Conservation (phyloP, 208 protist species). For the Vickermania spadyakhi region DNA sequence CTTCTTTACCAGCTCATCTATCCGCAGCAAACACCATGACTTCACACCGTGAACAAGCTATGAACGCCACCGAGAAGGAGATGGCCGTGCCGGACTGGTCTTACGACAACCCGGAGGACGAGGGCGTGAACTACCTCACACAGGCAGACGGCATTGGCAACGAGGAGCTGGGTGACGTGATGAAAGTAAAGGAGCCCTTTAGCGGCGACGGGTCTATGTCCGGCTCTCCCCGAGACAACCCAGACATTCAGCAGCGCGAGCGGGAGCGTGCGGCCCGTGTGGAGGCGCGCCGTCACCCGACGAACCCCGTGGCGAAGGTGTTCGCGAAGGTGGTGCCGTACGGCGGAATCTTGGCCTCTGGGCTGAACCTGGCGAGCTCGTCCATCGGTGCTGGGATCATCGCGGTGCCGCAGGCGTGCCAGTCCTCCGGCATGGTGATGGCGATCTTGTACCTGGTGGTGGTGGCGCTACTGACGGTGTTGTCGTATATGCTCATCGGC, state of each 20-base stretch:
- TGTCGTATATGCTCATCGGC: conserved; percentile 38
- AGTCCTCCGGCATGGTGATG: conserved; percentile 41
- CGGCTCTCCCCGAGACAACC: background rate
- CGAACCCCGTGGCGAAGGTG: conserved; percentile 11
- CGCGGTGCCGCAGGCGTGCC: conserved; percentile 42
- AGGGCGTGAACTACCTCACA: background rate
- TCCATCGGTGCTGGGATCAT: conserved; percentile 66
- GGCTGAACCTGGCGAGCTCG: conserved; percentile 52
- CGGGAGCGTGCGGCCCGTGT: conserved; percentile 26
- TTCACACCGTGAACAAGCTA: background rate
- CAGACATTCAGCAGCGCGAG: conserved; percentile 20
- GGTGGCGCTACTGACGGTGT: conserved; percentile 36
- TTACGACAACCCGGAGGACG: conserved; percentile 1
- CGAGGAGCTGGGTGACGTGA: background rate
- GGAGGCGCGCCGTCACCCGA: conserved; percentile 13
- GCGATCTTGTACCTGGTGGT: conserved; percentile 50
- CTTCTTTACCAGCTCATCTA: background rate
- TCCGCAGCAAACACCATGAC: background rate
- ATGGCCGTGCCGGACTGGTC: background rate
- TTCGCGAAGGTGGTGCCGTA: conserved; percentile 38
- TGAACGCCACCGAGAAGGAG: background rate
- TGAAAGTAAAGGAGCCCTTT: background rate
- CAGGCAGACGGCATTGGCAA: background rate
- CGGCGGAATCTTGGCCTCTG: conserved; percentile 38
- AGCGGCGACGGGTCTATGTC: background rate